Conservation (phyloP, 208 protist genomes). For the Entamoeba invadens region DNA sequence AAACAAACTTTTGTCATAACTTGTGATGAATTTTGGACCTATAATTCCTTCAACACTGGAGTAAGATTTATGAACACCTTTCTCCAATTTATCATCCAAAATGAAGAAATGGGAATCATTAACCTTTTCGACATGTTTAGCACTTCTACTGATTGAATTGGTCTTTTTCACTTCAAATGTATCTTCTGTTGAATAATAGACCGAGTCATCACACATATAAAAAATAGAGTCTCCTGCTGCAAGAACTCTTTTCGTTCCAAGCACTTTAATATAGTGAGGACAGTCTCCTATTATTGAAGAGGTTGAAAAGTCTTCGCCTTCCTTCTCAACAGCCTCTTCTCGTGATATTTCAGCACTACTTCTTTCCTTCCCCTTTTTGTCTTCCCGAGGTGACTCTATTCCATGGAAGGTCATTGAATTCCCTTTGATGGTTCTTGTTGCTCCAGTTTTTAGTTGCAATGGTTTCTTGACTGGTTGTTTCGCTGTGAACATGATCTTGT, state of each 20-base stretch:
- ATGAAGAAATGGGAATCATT: background rate
- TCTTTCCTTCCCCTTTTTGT: too few species aligned
- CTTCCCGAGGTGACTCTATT: too few species aligned
- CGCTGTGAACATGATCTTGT: too few species aligned
- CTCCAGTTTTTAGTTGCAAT: too few species aligned
- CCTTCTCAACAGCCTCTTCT: too few species aligned
- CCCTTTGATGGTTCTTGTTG: too few species aligned
- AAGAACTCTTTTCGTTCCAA: background rate
- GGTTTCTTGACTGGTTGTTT: too few species aligned
- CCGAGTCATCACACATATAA: background rate
- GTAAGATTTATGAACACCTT: background rate
- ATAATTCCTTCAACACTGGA: background rate
- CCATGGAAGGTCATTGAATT: too few species aligned
- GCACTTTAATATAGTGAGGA: background rate
- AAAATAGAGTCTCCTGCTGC: background rate
- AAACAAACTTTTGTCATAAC: background rate
- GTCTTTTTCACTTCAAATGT: background rate
- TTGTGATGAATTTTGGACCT: background rate
- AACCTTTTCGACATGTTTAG: background rate
- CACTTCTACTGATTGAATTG: background rate
- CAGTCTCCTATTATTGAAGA: background rate
- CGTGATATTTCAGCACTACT: too few species aligned
- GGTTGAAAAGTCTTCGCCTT: too few species aligned
- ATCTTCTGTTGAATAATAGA: background rate
- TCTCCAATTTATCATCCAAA: background rate